A percentile compares a stretch with the other conserved stretches of the same genome.
These are phyloP conservation scores for Penicillium paradoxum DNA, from an alignment of 495 filamentous ascomycete genomes.

Conservation along the genomic window DNA sequence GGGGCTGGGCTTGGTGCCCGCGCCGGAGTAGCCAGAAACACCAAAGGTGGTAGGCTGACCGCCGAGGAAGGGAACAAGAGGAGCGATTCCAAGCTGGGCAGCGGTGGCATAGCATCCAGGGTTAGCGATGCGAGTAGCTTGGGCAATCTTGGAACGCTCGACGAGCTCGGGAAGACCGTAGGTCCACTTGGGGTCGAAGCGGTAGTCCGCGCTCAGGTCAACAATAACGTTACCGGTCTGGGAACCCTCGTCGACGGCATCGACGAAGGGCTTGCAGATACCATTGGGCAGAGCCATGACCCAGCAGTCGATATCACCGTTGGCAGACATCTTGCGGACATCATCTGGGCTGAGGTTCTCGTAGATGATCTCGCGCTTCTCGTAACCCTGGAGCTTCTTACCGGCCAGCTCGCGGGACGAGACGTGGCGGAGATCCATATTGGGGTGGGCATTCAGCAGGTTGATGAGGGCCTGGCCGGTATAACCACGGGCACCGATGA, in stretches of 20 bases:
- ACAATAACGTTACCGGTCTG: slow-evolving; percentile 76
- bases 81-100: slow-evolving; percentile 87
- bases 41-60: slow-evolving; percentile 86
- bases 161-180: slow-evolving; percentile 93
- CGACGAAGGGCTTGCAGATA: slow-evolving; percentile 93
- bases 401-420: slow-evolving; percentile 92
- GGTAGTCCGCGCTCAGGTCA: slow-evolving; percentile 92
- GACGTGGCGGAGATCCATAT: slow-evolving; percentile 89
- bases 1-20: slow-evolving; percentile 89
- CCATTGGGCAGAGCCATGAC: slow-evolving; percentile 98
- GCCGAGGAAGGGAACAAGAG: slow-evolving; percentile 70
- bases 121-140: slow-evolving; percentile 85
- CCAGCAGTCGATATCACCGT: slow-evolving; percentile 95
- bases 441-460: slow-evolving; percentile 85
- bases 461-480: slow-evolving; percentile 91
- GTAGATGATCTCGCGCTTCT: slow-evolving; percentile 89
- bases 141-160: slow-evolving; percentile 67
- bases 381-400: slow-evolving; percentile 85
- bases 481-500: slow-evolving; percentile 94
- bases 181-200: slow-evolving; percentile 86
- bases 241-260: slow-evolving; percentile 75
- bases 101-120: slow-evolving; percentile 97
- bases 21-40: slow-evolving; percentile 92
- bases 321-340: slow-evolving; percentile 82
- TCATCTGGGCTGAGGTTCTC: slow-evolving; percentile 89